Conservation (phyloP, 257 asterid genomes). For the Solanum raphanifolium region DNA sequence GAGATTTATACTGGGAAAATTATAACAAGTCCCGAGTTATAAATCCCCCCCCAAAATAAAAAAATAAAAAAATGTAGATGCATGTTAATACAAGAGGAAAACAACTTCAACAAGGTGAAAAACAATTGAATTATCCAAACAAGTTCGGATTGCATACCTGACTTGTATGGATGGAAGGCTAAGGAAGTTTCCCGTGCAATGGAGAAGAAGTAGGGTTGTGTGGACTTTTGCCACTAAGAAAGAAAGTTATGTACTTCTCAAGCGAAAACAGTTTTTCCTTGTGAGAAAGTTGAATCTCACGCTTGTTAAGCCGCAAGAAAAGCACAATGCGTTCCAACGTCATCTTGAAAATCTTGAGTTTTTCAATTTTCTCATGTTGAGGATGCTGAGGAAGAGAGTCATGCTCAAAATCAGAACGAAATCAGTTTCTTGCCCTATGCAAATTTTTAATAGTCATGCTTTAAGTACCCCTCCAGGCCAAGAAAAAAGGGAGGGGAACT, state of each 20-base stretch:
- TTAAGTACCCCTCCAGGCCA: background rate
- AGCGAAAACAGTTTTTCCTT: constrained; percentile 52
- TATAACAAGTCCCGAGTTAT: background rate
- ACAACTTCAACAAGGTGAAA: background rate
- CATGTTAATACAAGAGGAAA: background rate
- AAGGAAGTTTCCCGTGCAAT: constrained; percentile 64
- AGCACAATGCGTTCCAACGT: constrained; percentile 59
- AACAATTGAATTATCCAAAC: background rate
- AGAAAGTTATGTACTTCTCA: constrained; percentile 57
- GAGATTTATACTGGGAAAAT: background rate
- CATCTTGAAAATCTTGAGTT: constrained; percentile 47
- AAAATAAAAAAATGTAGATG: background rate
- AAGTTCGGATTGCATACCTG: background rate
- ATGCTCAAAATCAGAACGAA: constrained; percentile 36
- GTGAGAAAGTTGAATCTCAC: constrained; percentile 40
- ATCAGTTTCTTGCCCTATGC: background rate
- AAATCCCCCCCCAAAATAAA: background rate
- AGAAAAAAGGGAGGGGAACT: background rate
- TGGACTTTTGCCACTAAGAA: constrained; percentile 55
- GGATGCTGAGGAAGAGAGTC: constrained; percentile 64
- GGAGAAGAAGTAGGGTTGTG: constrained; percentile 40
- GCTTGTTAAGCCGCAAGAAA: constrained; percentile 49
- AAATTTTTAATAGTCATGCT: background rate
- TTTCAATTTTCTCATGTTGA: constrained; percentile 60
- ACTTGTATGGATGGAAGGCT: constrained; percentile 28